These are phyloP conservation scores for Truncatella angustata DNA, from an alignment of 2,329 filamentous ascomycete species.

Conservation along the genomic window DNA sequence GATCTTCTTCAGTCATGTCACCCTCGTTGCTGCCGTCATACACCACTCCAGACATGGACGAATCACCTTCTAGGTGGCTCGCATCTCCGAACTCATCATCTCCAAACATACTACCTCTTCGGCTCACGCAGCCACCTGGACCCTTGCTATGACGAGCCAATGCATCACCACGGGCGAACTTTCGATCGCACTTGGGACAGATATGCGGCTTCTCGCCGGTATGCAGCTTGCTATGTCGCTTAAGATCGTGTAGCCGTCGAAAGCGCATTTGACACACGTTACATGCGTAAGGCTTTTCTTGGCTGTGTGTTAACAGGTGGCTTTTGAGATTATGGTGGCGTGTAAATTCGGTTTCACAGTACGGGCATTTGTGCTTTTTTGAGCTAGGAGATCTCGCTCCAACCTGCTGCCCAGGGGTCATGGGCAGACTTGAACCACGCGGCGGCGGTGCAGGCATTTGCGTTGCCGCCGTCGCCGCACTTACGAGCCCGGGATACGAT, in stretches of 20 bases:
- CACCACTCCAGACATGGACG: conserved; percentile 54
- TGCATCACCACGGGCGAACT: conserved; percentile 93
- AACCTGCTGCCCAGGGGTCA: conserved; percentile 45
- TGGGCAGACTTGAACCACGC: conserved; percentile 58
- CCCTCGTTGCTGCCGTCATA: conserved; percentile 60
- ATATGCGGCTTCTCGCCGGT: conserved; percentile 95
- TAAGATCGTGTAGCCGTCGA: conserved; percentile 87
- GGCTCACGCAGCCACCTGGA: conserved; percentile 89
- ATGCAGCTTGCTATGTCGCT: conserved; percentile 93
- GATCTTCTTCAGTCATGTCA: conserved; percentile 58
- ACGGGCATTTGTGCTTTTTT: conserved; percentile 95
- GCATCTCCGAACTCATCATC: conserved; percentile 69
- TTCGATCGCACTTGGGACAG: conserved; percentile 89
- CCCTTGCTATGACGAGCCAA: conserved; percentile 94
- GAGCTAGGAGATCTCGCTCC: conserved; percentile 65
- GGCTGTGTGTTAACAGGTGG: conserved; percentile 93
- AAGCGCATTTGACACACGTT: conserved; percentile 92
- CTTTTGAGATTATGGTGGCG: conserved; percentile 97
- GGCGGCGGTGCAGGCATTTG: conserved; percentile 42
- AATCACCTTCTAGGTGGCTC: conserved; percentile 49
- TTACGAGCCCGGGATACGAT: conserved; percentile 53
- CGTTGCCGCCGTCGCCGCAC: conserved; percentile 30
- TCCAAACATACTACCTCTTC: conserved; percentile 79
- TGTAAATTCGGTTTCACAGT: conserved; percentile 95
- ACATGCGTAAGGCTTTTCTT: conserved; percentile 96